Base-by-base conservation (phyloP, 768 basidiomycete genomes). In the Agrocybe praecox region DNA sequence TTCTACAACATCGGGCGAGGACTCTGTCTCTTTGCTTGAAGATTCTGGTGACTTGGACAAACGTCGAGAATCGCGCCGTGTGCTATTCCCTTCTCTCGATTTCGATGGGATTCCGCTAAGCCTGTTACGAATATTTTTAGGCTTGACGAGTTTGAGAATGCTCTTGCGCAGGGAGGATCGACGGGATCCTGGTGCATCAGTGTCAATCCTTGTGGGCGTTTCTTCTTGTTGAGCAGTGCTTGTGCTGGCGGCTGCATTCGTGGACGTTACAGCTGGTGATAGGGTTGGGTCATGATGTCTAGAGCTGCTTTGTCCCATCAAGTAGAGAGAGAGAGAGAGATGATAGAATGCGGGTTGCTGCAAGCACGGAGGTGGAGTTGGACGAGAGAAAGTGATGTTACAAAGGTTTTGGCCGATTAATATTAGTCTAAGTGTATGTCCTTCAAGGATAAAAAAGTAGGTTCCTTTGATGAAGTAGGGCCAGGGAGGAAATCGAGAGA, bases 31-130 rank as follows among this genome's bases (percentile, higher is more conserved):
- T 46, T 36, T 59, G 36, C 56, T 55, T 1, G 60, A 47, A 23
- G 64, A 56, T 33, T 65, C 58, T 46, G 61, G 70, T 10, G 69
- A 59, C 56, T 70, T 74, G 12, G 74, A 76, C 62, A 71, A 73
- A 36, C 76, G 69, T 49, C 63, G 69, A 9, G 68, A 64, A 48
- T 62, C 59, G 23, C 67, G 63, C 70, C 68, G 67, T 46, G 64
- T 61, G 46, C 65, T 52, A 40, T 58, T 50, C 8, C 49, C 36
- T 46, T 68, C 65, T 24, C 53, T 53, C 8, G 59, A 52, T 17
- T 29, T 53, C 17, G 62, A 56, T 11, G 58, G 24, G 32, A 29
- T 43, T 32, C 61, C 58, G 42, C 33, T 60, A 17, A 64, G 33
- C 8, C 65, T 62, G 26, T 57, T 64, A 15, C 67, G 63, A 26